A percentile compares a stretch with the other conserved stretches of the same genome.
phyloP scores from a whole-genome alignment of 2,329 filamentous ascomycete genomes.

The Fusarium torreyae region DNA sequence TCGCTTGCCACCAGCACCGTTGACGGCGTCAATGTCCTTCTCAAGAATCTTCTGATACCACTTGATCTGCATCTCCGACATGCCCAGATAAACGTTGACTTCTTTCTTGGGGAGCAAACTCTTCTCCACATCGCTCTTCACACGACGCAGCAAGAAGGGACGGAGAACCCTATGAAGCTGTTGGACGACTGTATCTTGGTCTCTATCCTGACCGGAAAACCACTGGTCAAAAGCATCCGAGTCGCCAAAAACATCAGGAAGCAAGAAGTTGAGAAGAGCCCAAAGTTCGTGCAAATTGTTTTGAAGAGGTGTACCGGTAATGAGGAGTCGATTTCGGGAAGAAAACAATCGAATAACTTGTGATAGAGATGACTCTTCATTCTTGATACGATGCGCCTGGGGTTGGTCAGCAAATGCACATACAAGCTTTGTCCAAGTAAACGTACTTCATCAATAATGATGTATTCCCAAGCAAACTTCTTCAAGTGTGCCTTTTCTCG shows the following conservation, averaged over 20 bases:
- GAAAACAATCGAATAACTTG: conserved; percentile 97
- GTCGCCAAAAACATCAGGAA: conserved; percentile 98
- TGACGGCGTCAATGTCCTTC: conserved; percentile 99
- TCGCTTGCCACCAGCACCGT: conserved; percentile 94
- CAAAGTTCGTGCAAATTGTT: conserved; percentile 99
- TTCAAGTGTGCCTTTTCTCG: conserved; percentile 94
- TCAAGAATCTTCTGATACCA: conserved; percentile 99
- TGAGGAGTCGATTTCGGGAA: conserved; percentile 93
- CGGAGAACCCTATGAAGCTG: conserved; percentile 94
- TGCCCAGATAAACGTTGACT: conserved; percentile 95
- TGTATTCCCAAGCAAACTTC: conserved; percentile 99
- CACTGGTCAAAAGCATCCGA: conserved; percentile 97
- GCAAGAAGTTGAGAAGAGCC: conserved; percentile 95
- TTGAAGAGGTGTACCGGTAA: conserved; percentile 96
- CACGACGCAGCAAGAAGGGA: conserved; percentile 93
- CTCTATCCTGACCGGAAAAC: conserved; percentile 91
- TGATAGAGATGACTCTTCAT: conserved; percentile 96
- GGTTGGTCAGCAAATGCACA: conserved; percentile 29
- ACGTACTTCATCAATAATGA: conserved; percentile 89
- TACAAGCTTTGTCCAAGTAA: not conserved
- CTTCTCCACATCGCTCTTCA: conserved; percentile 98
- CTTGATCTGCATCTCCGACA: conserved; percentile 99
- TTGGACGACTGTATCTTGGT: conserved; percentile 96
- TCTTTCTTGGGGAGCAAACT: conserved; percentile 98
- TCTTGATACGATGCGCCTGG: conserved; percentile 94